Evolutionary conservation across 2,329 filamentous ascomycete genomes (phyloP).

Genomic region (Nigrospora osmanthi): DNA sequence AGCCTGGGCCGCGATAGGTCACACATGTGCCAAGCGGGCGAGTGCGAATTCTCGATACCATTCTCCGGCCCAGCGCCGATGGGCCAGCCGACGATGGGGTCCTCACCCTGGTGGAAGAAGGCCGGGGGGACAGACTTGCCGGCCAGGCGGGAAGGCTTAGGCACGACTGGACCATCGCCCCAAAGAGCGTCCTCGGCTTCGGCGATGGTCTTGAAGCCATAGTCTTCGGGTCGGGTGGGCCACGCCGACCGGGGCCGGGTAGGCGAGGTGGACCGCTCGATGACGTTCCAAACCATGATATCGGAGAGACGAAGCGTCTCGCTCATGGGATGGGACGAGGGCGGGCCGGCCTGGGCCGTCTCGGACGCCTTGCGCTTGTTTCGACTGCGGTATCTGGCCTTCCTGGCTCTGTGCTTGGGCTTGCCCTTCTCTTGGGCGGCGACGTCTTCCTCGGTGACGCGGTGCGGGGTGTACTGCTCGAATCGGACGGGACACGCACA

Average conservation of each 20-base stretch:
- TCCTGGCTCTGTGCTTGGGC: background rate
- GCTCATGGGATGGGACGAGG: no score
- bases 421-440: background rate
- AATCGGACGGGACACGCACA: constrained; percentile 27
- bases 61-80: constrained; percentile 34
- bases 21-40: constrained; percentile 11
- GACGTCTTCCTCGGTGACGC: background rate
- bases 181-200: background rate
- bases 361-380: background rate
- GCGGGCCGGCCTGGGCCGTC: no score
- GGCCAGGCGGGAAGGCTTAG: background rate
- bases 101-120: background rate
- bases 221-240: background rate
- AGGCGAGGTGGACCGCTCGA: background rate
- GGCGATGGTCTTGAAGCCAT: background rate
- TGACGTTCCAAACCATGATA: background rate
- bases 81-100: constrained; percentile 26
- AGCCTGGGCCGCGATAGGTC: constrained; percentile 1
- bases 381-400: background rate
- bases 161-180: no score
- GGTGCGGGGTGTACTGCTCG: constrained; percentile 15
- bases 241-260: background rate
- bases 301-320: background rate
- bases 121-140: background rate
- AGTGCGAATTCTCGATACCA: constrained; percentile 14